Evolutionary conservation across 257 asterid genomes (phyloP).

Genomic region (Solanum sejunctum): DNA sequence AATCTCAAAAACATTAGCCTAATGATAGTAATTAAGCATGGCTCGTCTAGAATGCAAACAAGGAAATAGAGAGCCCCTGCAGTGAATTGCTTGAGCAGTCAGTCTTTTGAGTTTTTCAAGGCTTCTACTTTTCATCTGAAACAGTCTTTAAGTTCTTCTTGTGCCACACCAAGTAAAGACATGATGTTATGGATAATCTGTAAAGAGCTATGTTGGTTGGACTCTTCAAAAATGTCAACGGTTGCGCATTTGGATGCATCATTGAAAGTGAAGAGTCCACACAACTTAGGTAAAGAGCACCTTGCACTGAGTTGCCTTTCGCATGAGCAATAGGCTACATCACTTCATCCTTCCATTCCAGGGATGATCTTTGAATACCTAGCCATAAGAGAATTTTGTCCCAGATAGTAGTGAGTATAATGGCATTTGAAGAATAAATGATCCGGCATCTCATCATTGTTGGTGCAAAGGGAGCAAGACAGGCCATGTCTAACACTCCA

Average conservation of each 20-base stretch:
- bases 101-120: neutral
- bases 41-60: neutral
- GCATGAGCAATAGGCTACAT: neutral
- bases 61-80: neutral
- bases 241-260: no score
- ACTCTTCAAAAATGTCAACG: no score
- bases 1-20: neutral
- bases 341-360: neutral
- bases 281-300: neutral
- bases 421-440: neutral
- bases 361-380: neutral
- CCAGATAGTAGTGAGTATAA: neutral
- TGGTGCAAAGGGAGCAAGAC: neutral
- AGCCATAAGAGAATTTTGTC: neutral
- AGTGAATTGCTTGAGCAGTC: neutral
- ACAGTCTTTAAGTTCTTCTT: neutral
- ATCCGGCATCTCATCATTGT: neutral
- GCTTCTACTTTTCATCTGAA: neutral
- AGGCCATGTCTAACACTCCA: neutral
- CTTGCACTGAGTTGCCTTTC: neutral
- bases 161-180: neutral
- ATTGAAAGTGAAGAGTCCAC: no score
- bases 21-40: neutral
- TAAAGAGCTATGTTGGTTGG: no score
- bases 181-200: neutral